Conservation (phyloP, 176 grass and related monocot genomes). For the Melocanna baccifera region DNA sequence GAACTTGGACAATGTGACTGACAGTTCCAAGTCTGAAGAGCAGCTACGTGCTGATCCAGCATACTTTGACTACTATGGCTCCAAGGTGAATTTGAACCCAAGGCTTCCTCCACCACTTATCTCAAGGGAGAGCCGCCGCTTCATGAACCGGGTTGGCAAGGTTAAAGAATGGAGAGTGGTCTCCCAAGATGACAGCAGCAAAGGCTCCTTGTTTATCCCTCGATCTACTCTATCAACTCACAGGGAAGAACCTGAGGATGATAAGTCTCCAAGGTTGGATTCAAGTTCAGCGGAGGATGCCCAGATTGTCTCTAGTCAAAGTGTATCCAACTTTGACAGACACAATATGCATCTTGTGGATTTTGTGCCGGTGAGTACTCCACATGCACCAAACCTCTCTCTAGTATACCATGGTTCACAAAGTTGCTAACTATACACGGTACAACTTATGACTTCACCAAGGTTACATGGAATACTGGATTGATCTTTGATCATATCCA, state of each 20-base stretch:
- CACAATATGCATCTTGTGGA: slow-evolving; percentile 45
- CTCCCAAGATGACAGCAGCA: slow-evolving; percentile 46
- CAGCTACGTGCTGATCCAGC: slow-evolving; percentile 71
- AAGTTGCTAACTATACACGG: background rate
- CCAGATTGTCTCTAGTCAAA: slow-evolving; percentile 33
- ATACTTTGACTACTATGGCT: slow-evolving; percentile 87
- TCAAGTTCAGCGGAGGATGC: slow-evolving; percentile 48
- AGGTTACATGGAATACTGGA: background rate
- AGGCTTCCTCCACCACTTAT: slow-evolving; percentile 92
- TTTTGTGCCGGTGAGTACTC: slow-evolving; percentile 54
- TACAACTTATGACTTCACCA: background rate
- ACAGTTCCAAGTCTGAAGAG: slow-evolving; percentile 61
- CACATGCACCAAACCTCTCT: background rate
- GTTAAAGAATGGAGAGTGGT: slow-evolving; percentile 59
- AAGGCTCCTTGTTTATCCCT: slow-evolving; percentile 57
- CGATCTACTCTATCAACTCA: slow-evolving; percentile 77
- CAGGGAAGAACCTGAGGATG: slow-evolving; percentile 94
- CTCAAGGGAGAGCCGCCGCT: slow-evolving; percentile 68
- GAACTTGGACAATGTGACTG: slow-evolving; percentile 32
- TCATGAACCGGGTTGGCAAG: slow-evolving; percentile 64
- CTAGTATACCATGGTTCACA: background rate
- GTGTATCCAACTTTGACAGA: slow-evolving; percentile 30
- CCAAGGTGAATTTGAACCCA: slow-evolving; percentile 89
- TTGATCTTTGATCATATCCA: background rate
- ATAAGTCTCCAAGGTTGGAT: slow-evolving; percentile 66